Conservation (phyloP, 2,329 filamentous ascomycete species). For the Beauveria sp. region DNA sequence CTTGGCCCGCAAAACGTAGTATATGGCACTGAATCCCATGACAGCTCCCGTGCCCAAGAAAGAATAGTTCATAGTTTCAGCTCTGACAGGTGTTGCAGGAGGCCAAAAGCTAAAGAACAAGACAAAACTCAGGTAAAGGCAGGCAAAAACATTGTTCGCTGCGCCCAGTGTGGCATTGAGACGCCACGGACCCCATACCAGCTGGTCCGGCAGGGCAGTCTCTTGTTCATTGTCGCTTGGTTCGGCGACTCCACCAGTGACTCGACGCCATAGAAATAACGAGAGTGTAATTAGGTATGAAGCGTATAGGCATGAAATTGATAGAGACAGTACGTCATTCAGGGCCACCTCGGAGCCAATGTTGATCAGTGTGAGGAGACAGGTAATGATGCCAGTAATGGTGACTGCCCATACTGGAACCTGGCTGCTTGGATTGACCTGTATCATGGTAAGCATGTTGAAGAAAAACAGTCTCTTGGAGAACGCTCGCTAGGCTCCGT, state of each 20-base stretch:
- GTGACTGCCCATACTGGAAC: slow-evolving; percentile 23
- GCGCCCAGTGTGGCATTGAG: slow-evolving; percentile 42
- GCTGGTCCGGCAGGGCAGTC: slow-evolving; percentile 18
- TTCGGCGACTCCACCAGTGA: slow-evolving; percentile 23
- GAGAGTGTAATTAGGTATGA: slow-evolving; percentile 24
- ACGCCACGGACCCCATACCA: slow-evolving; percentile 48
- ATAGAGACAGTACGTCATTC: slow-evolving; percentile 20
- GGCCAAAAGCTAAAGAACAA: slow-evolving; percentile 51
- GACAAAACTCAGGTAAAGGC: slow-evolving; percentile 43
- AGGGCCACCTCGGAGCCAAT: slow-evolving; percentile 24
- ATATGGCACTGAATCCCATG: slow-evolving; percentile 36
- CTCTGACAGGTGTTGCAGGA: slow-evolving; percentile 18
- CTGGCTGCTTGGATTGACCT: slow-evolving; percentile 18
- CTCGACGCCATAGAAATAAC: slow-evolving; percentile 23
- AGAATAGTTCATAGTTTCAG: slow-evolving; percentile 39
- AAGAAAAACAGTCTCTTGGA: neutral
- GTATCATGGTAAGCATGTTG: slow-evolving; percentile 15
- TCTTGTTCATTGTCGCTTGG: slow-evolving; percentile 17
- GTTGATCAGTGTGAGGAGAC: slow-evolving; percentile 26
- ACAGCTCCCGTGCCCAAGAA: slow-evolving; percentile 35
- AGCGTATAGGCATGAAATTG: slow-evolving; percentile 23
- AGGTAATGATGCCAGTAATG: slow-evolving; percentile 20
- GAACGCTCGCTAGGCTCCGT: neutral
- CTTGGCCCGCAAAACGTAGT: slow-evolving; percentile 35
- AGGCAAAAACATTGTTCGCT: slow-evolving; percentile 46